Percentiles rank a stretch among this genome's conserved stretches.
These are phyloP conservation scores for Vigna nakashimae DNA, from an alignment of 306 rosid species.

Conservation along the genomic window DNA sequence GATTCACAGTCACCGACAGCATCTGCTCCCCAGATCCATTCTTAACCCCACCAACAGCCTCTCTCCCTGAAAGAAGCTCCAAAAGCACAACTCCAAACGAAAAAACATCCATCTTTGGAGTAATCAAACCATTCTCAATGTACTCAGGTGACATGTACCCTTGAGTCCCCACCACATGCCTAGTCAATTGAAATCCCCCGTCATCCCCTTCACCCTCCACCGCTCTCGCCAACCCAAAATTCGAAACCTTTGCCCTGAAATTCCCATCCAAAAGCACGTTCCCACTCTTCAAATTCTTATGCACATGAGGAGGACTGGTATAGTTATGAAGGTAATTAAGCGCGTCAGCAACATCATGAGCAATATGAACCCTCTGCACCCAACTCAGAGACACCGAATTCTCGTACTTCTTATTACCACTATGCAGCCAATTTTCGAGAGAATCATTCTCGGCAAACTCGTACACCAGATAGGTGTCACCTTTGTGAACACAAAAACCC, in stretches of 20 bases:
- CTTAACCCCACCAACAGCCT: constrained; percentile 45
- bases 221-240: constrained; percentile 70
- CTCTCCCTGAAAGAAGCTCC: constrained; percentile 76
- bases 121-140: constrained; percentile 68
- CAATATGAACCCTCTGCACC: constrained; percentile 80
- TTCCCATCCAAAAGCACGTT: constrained; percentile 68
- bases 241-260: constrained; percentile 67
- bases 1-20: constrained; percentile 41
- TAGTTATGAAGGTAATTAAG: constrained; percentile 78
- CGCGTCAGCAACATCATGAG: constrained; percentile 71
- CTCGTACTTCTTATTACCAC: neutral
- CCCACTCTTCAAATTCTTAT: constrained; percentile 71
- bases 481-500: constrained; percentile 71
- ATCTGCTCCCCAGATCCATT: constrained; percentile 37
- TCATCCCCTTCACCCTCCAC: constrained; percentile 47
- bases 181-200: constrained; percentile 61
- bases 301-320: constrained; percentile 62
- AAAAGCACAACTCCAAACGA: constrained; percentile 73
- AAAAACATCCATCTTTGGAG: constrained; percentile 76
- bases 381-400: constrained; percentile 47
- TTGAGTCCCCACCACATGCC: constrained; percentile 82
- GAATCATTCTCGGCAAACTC: constrained; percentile 72
- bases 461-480: constrained; percentile 72
- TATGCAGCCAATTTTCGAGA: constrained; percentile 61
- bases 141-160: constrained; percentile 88